Conservation (phyloP, 2,329 filamentous ascomycete species). For the Myriosclerotinia duriaeana region DNA sequence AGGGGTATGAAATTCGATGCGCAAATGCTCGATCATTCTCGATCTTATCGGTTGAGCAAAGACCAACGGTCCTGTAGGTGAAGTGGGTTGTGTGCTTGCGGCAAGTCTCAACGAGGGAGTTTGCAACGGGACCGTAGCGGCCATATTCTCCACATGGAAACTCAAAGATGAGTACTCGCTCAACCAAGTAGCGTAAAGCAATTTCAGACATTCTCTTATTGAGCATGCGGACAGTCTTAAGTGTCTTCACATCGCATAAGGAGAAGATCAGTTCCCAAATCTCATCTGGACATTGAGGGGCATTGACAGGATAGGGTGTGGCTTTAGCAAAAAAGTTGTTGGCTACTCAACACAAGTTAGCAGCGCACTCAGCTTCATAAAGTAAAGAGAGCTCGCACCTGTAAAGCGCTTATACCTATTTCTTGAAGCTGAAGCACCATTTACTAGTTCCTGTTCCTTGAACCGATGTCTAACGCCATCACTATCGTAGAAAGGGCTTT, state of each 20-base stretch:
- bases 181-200: neutral
- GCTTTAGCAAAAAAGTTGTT: neutral
- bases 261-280: neutral
- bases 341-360: neutral
- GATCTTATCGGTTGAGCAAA: too few species aligned
- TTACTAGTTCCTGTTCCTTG: neutral
- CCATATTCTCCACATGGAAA: neutral
- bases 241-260: neutral
- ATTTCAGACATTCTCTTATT: neutral
- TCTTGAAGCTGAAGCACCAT: neutral
- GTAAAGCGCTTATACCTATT: neutral
- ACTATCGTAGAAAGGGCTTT: too few species aligned
- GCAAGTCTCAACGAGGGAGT: neutral
- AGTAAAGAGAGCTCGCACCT: too few species aligned
- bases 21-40: too few species aligned
- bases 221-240: neutral
- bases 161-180: neutral
- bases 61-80: neutral
- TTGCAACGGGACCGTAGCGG: neutral
- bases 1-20: neutral
- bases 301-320: neutral
- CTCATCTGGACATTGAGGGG: neutral
- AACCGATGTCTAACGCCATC: neutral
- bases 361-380: too few species aligned
- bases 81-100: neutral